These are phyloP conservation scores for Neoarthrinium moseri DNA, from an alignment of 2,329 filamentous ascomycete species.

Conservation along the genomic window DNA sequence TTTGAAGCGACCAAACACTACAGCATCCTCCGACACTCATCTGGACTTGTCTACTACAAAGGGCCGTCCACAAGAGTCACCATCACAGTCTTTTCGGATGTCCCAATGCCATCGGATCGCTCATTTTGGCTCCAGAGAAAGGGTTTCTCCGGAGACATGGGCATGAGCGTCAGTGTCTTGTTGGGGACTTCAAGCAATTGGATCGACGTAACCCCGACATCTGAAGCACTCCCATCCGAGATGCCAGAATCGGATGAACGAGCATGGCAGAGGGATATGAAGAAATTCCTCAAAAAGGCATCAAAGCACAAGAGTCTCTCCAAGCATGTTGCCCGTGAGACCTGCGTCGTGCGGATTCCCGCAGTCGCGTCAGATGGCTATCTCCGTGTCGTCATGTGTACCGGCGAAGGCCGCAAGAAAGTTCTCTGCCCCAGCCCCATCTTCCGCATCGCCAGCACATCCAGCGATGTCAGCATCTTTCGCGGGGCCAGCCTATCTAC, in stretches of 20 bases:
- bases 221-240: slow-evolving; percentile 43
- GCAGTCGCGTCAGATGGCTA: slow-evolving; percentile 65
- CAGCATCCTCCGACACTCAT: slow-evolving; percentile 65
- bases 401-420: slow-evolving; percentile 38
- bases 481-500: slow-evolving; percentile 64
- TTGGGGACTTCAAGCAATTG: slow-evolving; percentile 59
- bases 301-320: slow-evolving; percentile 39
- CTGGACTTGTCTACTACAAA: slow-evolving; percentile 63
- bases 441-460: slow-evolving; percentile 68
- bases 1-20: slow-evolving; percentile 64
- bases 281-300: slow-evolving; percentile 59
- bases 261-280: slow-evolving; percentile 66
- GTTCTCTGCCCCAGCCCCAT: slow-evolving; percentile 65
- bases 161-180: slow-evolving; percentile 64
- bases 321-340: slow-evolving; percentile 58
- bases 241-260: slow-evolving; percentile 59
- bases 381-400: slow-evolving; percentile 64
- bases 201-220: slow-evolving; percentile 66
- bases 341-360: slow-evolving; percentile 63
- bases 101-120: slow-evolving; percentile 53
- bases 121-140: slow-evolving; percentile 68
- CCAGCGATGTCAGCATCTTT: slow-evolving; percentile 57
- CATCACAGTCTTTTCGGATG: slow-evolving; percentile 63
- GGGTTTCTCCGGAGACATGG: slow-evolving; percentile 66
- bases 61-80: slow-evolving; percentile 63